Base-by-base conservation (phyloP, 2,329 filamentous ascomycete genomes). In the Hymenoscyphus fraxineus region DNA sequence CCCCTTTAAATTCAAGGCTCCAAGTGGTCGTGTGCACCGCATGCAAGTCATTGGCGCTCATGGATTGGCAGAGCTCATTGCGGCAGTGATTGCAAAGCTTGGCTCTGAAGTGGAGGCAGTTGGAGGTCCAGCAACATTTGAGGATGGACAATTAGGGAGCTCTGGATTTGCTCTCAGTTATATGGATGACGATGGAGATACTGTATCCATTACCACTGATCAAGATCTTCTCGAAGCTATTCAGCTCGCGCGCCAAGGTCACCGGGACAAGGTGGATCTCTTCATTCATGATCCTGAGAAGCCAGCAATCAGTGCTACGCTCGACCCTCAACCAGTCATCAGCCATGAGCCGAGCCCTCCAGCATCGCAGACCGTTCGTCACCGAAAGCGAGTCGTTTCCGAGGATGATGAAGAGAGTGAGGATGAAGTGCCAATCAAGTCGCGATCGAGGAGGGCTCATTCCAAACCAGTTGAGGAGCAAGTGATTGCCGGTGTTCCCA, bases 1-100 rank as follows among this genome's bases (percentile, higher is more conserved):
- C 79, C 87, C 94, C 2, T 99, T 99, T 87, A 99, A 99, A 78
- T 99, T 99, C 85, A 98, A 98, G 82, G 93, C 95, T 1, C 95
- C 95, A 1, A 93, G 92, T 71, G 95, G 94, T 57, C 91, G 95
- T 61, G 93, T 98, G 19, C 95, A 99, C 78, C 88, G 95, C 62
- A 80, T 99, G 60, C 95, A 98, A 74, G 88, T 97, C 35, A 82
- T 88, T 62, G 89, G 93, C 12, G 86, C 90, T 27, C 86, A 92
- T 63, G 95, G 95, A 54, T 87, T 99, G 67, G 86, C 85, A 22
- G 87, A 92, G 54, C 88, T 99, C 65, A 87, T 98, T 35, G 77
- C 83, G 32, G 88, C 85, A 65, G 92, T 99, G 6, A 87, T 88
- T 6, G 83, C 88, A 63, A 99, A 99, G 81, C 86, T 99, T 15